phyloP scores from a whole-genome alignment of 768 basidiomycete species.

The Russula griseocarnosa region DNA sequence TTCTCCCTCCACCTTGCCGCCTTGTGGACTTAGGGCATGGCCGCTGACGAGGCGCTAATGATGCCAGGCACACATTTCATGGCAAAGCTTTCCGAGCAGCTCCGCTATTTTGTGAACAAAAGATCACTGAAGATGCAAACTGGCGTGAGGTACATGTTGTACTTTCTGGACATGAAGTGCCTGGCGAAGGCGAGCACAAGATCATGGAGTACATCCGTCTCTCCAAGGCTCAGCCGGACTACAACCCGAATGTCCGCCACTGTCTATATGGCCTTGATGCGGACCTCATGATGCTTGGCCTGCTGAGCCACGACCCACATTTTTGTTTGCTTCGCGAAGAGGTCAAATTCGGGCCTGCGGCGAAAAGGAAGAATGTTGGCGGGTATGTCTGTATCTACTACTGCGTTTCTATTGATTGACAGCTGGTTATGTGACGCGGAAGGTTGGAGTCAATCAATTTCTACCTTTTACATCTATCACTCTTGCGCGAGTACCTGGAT shows the following conservation, averaged over 20 bases:
- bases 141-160: slow-evolving; percentile 93
- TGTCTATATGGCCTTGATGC: slow-evolving; percentile 98
- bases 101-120: slow-evolving; percentile 97
- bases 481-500: slow-evolving; percentile 96
- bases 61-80: slow-evolving; percentile 86
- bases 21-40: neutral
- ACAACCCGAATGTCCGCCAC: slow-evolving; percentile 95
- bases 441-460: slow-evolving; percentile 81
- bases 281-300: slow-evolving; percentile 95
- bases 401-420: neutral
- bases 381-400: slow-evolving; percentile 39
- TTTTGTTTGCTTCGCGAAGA: slow-evolving; percentile 97
- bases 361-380: slow-evolving; percentile 62
- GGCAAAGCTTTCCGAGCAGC: slow-evolving; percentile 84
- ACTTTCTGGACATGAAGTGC: slow-evolving; percentile 95
- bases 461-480: slow-evolving; percentile 88
- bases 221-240: slow-evolving; percentile 90
- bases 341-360: slow-evolving; percentile 89
- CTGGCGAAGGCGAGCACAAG: slow-evolving; percentile 99
- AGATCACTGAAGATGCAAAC: slow-evolving; percentile 93
- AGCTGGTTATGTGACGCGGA: neutral
- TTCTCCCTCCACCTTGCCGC: neutral
- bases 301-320: slow-evolving; percentile 97
- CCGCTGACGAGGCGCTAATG: slow-evolving; percentile 8
- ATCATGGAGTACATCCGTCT: slow-evolving; percentile 99